Evolutionary conservation across 2,329 filamentous ascomycete genomes (phyloP).

Genomic region (Aspergillus nomiae): DNA sequence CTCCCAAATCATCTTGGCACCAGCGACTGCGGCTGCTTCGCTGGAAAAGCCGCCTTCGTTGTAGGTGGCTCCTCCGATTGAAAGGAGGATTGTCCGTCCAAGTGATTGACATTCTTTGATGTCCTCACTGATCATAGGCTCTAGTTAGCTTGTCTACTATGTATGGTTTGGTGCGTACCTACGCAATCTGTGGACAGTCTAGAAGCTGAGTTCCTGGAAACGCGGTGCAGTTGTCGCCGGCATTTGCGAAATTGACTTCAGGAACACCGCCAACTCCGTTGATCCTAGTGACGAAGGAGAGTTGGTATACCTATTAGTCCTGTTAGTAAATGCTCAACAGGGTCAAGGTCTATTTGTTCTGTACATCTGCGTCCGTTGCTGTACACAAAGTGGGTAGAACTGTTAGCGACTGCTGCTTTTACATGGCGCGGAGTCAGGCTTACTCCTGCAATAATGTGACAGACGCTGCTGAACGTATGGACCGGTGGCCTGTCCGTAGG

Average conservation of each 20-base stretch:
- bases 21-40: constrained; percentile 51
- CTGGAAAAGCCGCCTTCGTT: constrained; percentile 66
- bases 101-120: constrained; percentile 62
- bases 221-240: constrained; percentile 60
- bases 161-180: constrained; percentile 28
- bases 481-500: constrained; percentile 46
- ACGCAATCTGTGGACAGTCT: constrained; percentile 67
- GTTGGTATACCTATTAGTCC: constrained; percentile 56
- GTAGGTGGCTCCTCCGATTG: constrained; percentile 71
- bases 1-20: constrained; percentile 67
- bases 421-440: constrained; percentile 24
- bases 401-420: not conserved
- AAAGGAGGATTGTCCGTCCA: constrained; percentile 72
- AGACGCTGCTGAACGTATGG: constrained; percentile 57
- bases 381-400: constrained; percentile 9
- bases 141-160: not conserved
- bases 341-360: not conserved
- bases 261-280: constrained; percentile 53
- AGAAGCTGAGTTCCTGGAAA: constrained; percentile 61
- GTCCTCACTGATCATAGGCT: constrained; percentile 37
- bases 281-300: constrained; percentile 65
- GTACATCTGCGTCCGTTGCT: constrained; percentile 32
- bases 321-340: not conserved
- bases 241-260: constrained; percentile 66
- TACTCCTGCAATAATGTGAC: constrained; percentile 61